These are phyloP conservation scores for Potentilla sterilis DNA, from an alignment of 306 rosid genomes.

Conservation along the genomic window DNA sequence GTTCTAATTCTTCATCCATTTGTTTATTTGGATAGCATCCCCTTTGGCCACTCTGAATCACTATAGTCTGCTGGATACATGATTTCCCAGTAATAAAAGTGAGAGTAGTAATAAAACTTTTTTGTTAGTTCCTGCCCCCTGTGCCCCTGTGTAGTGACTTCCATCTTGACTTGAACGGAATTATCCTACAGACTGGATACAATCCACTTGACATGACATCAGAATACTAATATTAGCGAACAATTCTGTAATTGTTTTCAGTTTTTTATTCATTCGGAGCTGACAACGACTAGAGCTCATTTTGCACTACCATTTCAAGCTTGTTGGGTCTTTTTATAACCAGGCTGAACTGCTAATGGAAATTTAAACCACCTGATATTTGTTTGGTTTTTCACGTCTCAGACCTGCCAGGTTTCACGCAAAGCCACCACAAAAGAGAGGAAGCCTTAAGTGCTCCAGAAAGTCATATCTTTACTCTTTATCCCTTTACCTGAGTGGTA, in stretches of 20 bases:
- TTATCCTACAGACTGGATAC: neutral
- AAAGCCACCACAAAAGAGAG: conserved; percentile 76
- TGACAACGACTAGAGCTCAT: neutral
- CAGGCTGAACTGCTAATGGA: too few relatives aligned
- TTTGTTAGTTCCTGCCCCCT: neutral
- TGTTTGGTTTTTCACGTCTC: conserved; percentile 32
- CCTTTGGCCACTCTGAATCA: neutral
- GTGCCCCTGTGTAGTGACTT: too few relatives aligned
- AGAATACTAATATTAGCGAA: neutral
- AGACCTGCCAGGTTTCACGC: conserved; percentile 97
- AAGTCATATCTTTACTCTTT: conserved; percentile 89
- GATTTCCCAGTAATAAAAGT: neutral
- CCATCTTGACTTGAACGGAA: neutral
- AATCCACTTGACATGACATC: neutral
- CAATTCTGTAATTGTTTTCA: neutral
- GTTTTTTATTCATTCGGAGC: conserved; percentile 2
- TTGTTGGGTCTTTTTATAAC: too few relatives aligned
- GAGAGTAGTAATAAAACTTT: neutral
- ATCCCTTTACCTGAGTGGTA: conserved; percentile 90
- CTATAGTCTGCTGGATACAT: neutral
- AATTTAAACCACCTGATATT: conserved; percentile 21
- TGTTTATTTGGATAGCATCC: neutral
- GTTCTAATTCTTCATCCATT: neutral
- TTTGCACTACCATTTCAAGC: neutral
- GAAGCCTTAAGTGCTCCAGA: conserved; percentile 87